A percentile compares a stretch with the other conserved stretches of the same genome.
Conservation (phyloP, 2,329 filamentous ascomycete genomes). For the Leptographium galeiforme region DNA sequence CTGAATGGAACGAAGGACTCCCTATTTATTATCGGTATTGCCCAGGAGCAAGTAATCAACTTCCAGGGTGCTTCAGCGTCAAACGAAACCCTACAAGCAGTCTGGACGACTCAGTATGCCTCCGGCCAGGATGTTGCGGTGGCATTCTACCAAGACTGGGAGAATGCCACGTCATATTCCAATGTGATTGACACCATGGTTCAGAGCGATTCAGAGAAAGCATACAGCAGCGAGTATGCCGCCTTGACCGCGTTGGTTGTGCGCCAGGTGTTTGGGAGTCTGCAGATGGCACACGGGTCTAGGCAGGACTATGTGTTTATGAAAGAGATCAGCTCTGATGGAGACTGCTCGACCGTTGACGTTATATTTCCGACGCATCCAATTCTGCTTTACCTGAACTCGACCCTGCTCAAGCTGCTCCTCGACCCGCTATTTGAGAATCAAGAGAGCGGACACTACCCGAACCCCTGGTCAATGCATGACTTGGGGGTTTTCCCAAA, state of each 20-base stretch:
- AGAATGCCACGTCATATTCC: conserved; percentile 42
- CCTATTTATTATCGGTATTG: conserved; percentile 63
- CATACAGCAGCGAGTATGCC: conserved; percentile 59
- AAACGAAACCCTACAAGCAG: conserved; percentile 50
- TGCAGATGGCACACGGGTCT: conserved; percentile 57
- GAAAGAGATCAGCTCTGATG: conserved; percentile 82
- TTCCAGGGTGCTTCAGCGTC: conserved; percentile 55
- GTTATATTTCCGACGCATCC: conserved; percentile 76
- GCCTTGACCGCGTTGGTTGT: conserved; percentile 65
- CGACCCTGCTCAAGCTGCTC: conserved; percentile 62
- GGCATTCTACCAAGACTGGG: conserved; percentile 67
- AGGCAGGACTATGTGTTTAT: conserved; percentile 64
- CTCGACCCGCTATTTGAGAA: conserved; percentile 69
- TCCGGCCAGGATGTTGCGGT: conserved; percentile 48
- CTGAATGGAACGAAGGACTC: conserved; percentile 27
- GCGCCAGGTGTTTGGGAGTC: conserved; percentile 68
- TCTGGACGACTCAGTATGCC: conserved; percentile 65
- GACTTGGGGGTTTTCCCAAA: conserved; percentile 64
- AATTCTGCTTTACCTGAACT: conserved; percentile 73
- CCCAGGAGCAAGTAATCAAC: conserved; percentile 64
- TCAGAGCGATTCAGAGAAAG: conserved; percentile 49
- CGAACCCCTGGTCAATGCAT: conserved; percentile 65
- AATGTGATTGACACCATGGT: conserved; percentile 55
- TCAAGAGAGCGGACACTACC: conserved; percentile 66
- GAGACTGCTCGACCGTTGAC: conserved; percentile 77